A percentile compares a stretch with the other conserved stretches of the same genome.
Conservation (phyloP, 176 grass and related monocot species). For the Aegilops tauschii region DNA sequence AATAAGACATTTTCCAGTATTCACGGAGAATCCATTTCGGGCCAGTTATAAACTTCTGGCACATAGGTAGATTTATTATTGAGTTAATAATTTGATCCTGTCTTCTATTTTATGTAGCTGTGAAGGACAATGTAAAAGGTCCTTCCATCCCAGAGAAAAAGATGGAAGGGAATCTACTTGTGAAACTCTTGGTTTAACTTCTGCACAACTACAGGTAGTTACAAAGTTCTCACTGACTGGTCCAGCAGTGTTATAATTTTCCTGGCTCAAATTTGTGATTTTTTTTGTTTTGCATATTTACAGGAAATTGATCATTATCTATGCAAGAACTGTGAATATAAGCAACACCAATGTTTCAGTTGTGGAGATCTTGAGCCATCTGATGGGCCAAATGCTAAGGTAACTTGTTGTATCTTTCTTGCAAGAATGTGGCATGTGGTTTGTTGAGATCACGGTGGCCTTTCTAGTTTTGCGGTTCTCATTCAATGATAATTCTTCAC, state of each 20-base stretch:
- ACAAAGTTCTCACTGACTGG: background rate
- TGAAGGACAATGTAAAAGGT: slow-evolving; percentile 64
- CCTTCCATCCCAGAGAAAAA: slow-evolving; percentile 64
- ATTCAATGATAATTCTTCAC: background rate
- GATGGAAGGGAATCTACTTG: slow-evolving; percentile 59
- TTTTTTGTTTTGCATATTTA: background rate
- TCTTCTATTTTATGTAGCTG: slow-evolving; percentile 52
- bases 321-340: slow-evolving; percentile 69
- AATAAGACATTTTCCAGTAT: background rate
- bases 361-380: slow-evolving; percentile 69
- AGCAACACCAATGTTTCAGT: slow-evolving; percentile 72
- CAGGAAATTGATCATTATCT: slow-evolving; percentile 57
- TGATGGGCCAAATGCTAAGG: slow-evolving; percentile 64
- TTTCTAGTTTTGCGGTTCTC: background rate
- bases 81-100: background rate
- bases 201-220: slow-evolving; percentile 53
- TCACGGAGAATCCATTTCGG: background rate
- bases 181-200: slow-evolving; percentile 58
- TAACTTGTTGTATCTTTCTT: slow-evolving; percentile 22
- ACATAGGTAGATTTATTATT: background rate
- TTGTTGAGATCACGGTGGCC: background rate
- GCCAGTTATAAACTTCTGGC: background rate
- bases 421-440: background rate
- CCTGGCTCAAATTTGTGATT: background rate
- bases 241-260: slow-evolving; percentile 17